phyloP scores from a whole-genome alignment of 257 asterid genomes.

The Eustoma russellianum region DNA sequence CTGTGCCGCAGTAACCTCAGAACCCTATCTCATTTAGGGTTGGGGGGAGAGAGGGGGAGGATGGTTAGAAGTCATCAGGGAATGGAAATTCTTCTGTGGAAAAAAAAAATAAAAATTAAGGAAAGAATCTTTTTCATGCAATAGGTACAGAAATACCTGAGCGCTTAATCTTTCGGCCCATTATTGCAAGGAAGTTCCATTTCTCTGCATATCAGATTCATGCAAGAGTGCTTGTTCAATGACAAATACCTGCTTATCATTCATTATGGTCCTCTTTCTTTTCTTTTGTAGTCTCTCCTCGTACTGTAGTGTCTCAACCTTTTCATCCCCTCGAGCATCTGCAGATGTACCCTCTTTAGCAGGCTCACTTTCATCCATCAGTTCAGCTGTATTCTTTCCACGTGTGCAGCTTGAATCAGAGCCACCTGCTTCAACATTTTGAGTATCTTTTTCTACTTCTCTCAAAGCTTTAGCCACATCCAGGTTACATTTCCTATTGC shows the following conservation, averaged over 20 bases:
- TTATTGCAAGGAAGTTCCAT: conserved; percentile 35
- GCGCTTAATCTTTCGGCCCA: conserved; percentile 84
- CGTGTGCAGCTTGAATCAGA: conserved; percentile 74
- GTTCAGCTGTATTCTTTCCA: conserved; percentile 41
- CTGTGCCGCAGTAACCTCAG: conserved; percentile 88
- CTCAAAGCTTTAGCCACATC: conserved; percentile 16
- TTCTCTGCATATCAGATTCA: conserved; percentile 95
- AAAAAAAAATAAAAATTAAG: conserved; percentile 3
- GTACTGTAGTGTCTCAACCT: conserved; percentile 39
- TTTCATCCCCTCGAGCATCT: conserved; percentile 56
- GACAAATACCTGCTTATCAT: conserved; percentile 64
- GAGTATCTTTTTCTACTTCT: conserved; percentile 44
- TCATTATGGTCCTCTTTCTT: conserved; percentile 90
- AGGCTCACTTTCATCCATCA: conserved; percentile 36
- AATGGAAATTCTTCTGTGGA: conserved; percentile 1
- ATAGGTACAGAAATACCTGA: conserved; percentile 30
- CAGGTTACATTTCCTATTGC: conserved; percentile 26
- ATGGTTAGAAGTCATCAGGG: conserved; percentile 2
- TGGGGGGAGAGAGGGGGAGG: neutral
- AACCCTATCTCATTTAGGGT: conserved; percentile 52
- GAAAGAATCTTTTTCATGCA: neutral
- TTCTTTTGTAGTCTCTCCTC: conserved; percentile 85
- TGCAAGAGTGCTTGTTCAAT: conserved; percentile 66
- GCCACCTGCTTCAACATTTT: conserved; percentile 59
- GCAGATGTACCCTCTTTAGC: conserved; percentile 37